phyloP scores from a whole-genome alignment of 179 eudicot genomes.

The Silene vulgaris region DNA sequence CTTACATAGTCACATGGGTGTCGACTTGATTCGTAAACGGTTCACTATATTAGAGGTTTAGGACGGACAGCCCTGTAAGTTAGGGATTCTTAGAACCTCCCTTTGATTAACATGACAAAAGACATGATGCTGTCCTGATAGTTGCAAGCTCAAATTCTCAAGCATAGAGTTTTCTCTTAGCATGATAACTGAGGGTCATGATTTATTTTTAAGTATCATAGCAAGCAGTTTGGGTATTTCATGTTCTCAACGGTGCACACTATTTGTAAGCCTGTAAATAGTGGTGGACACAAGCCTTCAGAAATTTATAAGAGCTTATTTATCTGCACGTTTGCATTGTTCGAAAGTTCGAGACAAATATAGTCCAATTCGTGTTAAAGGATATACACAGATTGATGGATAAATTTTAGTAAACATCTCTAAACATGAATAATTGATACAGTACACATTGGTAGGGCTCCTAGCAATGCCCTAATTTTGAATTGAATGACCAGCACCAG shows the following conservation, averaged over 20 bases:
- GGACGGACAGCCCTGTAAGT: background rate
- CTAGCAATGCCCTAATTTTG: conserved; percentile 28
- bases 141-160: background rate
- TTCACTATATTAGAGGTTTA: background rate
- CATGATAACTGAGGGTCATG: background rate
- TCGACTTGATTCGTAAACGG: background rate
- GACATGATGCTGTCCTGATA: background rate
- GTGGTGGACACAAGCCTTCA: background rate
- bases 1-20: background rate
- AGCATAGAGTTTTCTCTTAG: background rate
- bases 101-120: conserved; percentile 2
- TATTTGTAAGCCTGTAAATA: background rate
- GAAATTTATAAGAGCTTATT: background rate
- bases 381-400: conserved; percentile 4
- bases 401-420: background rate
- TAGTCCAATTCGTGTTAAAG: background rate
- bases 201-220: background rate
- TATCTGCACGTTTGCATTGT: conserved; percentile 24
- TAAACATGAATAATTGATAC: conserved; percentile 9
- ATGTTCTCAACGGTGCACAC: background rate
- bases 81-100: background rate
- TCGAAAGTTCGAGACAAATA: conserved; percentile 10
- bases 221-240: background rate
- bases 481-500: conserved; percentile 51
- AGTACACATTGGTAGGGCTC: background rate